A percentile compares a stretch with the other conserved stretches of the same genome.
These are phyloP conservation scores for Nicotiana tabacum DNA, from an alignment of 257 asterid genomes.

Conservation along the genomic window DNA sequence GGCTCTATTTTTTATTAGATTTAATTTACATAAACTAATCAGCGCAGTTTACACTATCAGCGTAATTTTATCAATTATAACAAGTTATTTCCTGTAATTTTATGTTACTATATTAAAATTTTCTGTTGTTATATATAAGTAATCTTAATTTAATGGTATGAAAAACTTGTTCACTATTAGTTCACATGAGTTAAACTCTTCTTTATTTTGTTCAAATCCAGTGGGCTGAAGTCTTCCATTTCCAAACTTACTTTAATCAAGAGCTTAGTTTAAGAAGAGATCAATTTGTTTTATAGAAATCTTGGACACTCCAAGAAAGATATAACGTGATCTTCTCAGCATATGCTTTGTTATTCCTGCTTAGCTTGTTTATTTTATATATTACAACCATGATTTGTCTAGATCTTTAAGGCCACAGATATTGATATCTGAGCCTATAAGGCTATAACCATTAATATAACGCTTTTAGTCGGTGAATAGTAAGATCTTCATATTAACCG, in stretches of 20 bases:
- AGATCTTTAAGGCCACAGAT: background rate
- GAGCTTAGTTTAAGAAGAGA: background rate
- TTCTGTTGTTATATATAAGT: background rate
- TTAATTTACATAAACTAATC: background rate
- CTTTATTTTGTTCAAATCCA: background rate
- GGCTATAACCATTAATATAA: background rate
- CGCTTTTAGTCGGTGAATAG: conserved; percentile 2
- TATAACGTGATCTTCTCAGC: conserved; percentile 6
- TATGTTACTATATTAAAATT: background rate
- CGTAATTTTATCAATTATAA: background rate
- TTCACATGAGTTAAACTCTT: background rate
- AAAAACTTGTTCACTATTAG: no score
- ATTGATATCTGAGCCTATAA: background rate
- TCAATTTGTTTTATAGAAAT: background rate
- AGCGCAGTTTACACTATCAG: no score
- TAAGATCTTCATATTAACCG: background rate
- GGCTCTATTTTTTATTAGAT: background rate
- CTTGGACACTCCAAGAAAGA: conserved; percentile 10
- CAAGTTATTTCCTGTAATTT: background rate
- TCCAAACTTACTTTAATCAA: background rate
- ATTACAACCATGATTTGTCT: conserved; percentile 3
- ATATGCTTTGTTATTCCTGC: background rate
- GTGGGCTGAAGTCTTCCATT: background rate
- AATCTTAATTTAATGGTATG: background rate
- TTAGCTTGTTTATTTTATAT: background rate